Conservation (phyloP, 768 basidiomycete genomes). For the Lyophyllum semitale region DNA sequence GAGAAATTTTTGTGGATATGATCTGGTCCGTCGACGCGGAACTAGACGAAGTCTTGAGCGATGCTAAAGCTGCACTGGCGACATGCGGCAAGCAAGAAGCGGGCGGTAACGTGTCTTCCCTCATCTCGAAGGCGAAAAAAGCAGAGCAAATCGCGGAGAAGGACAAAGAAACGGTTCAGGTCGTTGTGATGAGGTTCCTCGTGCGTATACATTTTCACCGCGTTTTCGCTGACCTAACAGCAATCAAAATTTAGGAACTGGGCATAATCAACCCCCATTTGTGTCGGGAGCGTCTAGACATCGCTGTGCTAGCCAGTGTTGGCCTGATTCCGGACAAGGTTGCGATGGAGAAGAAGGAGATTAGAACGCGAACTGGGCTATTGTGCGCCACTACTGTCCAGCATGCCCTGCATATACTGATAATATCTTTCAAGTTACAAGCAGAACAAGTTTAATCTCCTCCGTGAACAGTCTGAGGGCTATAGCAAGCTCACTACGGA, state of each 20-base stretch:
- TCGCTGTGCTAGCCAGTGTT: constrained; percentile 58
- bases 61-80: constrained; percentile 48
- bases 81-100: constrained; percentile 33
- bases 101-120: constrained; percentile 19
- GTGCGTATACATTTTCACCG: constrained; percentile 37
- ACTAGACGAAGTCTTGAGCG: constrained; percentile 67
- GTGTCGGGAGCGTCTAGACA: constrained; percentile 78
- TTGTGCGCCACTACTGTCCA: constrained; percentile 57
- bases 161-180: constrained; percentile 63
- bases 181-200: constrained; percentile 61
- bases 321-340: constrained; percentile 71
- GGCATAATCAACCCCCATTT: constrained; percentile 58
- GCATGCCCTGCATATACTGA: constrained; percentile 1
- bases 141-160: constrained; percentile 56
- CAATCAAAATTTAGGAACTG: constrained; percentile 44
- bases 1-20: constrained; percentile 75
- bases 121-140: constrained; percentile 39
- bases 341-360: constrained; percentile 75
- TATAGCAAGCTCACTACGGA: constrained; percentile 92
- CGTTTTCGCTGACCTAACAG: neutral
- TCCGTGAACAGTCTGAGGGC: constrained; percentile 96
- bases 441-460: constrained; percentile 97
- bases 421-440: constrained; percentile 69
- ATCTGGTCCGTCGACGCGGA: constrained; percentile 82
- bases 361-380: constrained; percentile 75